Evolutionary conservation across 441 rosid species (phyloP).

Genomic region (Pelargonium fulgidum): DNA sequence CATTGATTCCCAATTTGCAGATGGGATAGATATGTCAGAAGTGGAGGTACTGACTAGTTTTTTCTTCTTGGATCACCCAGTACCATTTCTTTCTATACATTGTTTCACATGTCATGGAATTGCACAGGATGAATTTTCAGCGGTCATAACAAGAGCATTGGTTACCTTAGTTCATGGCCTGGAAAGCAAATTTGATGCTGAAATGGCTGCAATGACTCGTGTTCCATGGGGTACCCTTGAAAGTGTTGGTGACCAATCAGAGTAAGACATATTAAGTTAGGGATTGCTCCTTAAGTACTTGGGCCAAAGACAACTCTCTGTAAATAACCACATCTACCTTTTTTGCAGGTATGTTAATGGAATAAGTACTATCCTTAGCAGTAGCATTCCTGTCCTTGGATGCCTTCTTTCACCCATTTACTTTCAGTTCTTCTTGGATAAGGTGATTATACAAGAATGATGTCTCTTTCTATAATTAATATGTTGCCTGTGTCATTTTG

Average conservation of each 20-base stretch:
- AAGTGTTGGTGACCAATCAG: conserved; percentile 98
- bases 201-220: conserved; percentile 96
- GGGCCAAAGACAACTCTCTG: conserved; percentile 10
- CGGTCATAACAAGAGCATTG: conserved; percentile 81
- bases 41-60: conserved; percentile 53
- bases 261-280: conserved; percentile 39
- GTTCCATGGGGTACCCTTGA: conserved; percentile 97
- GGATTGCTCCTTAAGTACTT: conserved; percentile 11
- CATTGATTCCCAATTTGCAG: conserved; percentile 79
- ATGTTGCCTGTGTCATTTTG: no score
- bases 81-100: conserved; percentile 21
- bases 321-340: conserved; percentile 20
- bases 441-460: conserved; percentile 42
- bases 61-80: conserved; percentile 15
- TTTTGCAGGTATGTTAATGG: conserved; percentile 84
- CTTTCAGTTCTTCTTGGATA: conserved; percentile 94
- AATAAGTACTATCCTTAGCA: conserved; percentile 64
- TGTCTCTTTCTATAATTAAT: background rate
- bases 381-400: conserved; percentile 83
- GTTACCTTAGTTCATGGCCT: conserved; percentile 88
- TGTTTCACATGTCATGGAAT: conserved; percentile 21
- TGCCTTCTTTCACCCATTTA: conserved; percentile 79
- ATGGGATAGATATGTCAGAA: conserved; percentile 77
- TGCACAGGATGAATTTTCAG: conserved; percentile 93
- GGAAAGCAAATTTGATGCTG: conserved; percentile 92